Conservation (phyloP, 805 yeast genomes). For the Teunomyces tritomae region DNA sequence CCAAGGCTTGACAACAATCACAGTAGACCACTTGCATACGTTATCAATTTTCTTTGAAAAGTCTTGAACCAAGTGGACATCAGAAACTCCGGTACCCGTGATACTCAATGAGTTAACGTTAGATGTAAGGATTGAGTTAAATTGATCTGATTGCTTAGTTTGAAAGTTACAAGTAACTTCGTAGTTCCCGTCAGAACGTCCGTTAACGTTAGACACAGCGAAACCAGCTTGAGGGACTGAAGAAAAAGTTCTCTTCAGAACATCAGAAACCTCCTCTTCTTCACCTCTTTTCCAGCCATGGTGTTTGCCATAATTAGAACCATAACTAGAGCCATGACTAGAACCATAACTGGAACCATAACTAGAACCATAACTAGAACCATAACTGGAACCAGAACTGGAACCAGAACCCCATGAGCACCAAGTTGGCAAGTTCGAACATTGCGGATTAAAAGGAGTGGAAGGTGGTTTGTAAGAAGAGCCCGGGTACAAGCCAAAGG, state of each 20-base stretch:
- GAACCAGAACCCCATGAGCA: neutral
- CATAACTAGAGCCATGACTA: neutral
- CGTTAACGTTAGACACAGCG: conserved; percentile 21
- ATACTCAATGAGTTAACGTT: conserved; percentile 16
- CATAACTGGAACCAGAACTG: neutral
- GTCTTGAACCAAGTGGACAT: conserved; percentile 12
- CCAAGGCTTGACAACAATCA: conserved; percentile 19
- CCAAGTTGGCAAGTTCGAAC: conserved; percentile 4
- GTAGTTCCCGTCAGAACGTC: conserved; percentile 16
- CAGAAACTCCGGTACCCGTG: conserved; percentile 21
- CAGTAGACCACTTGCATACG: conserved; percentile 20
- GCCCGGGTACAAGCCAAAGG: conserved; percentile 1
- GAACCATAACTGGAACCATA: neutral
- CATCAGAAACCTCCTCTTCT: conserved; percentile 5
- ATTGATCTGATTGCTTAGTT: conserved; percentile 18
- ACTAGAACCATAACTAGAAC: neutral
- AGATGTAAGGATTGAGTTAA: conserved; percentile 12
- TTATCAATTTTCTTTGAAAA: conserved; percentile 12
- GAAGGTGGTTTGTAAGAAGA: neutral
- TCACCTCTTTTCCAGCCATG: conserved; percentile 6
- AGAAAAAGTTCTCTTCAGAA: conserved; percentile 8
- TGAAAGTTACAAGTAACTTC: conserved; percentile 22
- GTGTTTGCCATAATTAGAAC: no score
- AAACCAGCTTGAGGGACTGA: conserved; percentile 23
- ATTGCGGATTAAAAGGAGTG: neutral